Evolutionary conservation across 306 rosid genomes (phyloP).

Genomic region (Aeschynomene evenia): DNA sequence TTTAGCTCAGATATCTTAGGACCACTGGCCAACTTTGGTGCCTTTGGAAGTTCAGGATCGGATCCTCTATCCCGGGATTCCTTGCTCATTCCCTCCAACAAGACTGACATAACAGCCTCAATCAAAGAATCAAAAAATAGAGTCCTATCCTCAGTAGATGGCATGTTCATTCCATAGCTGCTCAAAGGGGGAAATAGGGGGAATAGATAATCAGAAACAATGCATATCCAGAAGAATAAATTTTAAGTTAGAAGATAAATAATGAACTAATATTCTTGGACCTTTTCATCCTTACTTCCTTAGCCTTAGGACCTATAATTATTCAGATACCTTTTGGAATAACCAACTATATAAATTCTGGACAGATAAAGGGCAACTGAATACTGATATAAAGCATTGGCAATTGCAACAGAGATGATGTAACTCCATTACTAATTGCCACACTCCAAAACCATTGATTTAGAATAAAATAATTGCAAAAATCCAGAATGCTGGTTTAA

Average conservation of each 20-base stretch:
- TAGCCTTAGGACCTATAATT: conserved; percentile 15
- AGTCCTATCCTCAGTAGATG: conserved; percentile 65
- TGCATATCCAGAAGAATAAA: neutral
- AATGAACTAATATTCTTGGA: conserved; percentile 4
- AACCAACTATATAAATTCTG: conserved; percentile 7
- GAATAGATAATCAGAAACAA: conserved; percentile 25
- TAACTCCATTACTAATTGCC: too few species aligned
- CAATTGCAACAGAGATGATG: neutral
- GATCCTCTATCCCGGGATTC: conserved; percentile 46
- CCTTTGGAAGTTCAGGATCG: conserved; percentile 87
- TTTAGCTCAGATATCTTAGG: conserved; percentile 88
- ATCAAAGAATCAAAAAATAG: conserved; percentile 64
- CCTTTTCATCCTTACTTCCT: conserved; percentile 1
- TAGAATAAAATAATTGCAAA: neutral
- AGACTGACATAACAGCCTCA: conserved; percentile 78
- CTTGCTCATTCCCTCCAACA: conserved; percentile 56
- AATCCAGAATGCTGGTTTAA: conserved; percentile 5
- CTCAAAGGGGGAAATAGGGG: conserved; percentile 16
- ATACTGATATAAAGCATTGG: conserved; percentile 13
- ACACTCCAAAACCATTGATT: neutral
- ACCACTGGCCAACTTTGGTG: conserved; percentile 80
- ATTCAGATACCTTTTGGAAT: conserved; percentile 8
- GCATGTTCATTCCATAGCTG: conserved; percentile 75
- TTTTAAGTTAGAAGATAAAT: conserved; percentile 1
- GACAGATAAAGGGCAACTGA: neutral